Base-by-base conservation (phyloP, 1,284 basidiomycete species). In the Ceratobasidium sp. region DNA sequence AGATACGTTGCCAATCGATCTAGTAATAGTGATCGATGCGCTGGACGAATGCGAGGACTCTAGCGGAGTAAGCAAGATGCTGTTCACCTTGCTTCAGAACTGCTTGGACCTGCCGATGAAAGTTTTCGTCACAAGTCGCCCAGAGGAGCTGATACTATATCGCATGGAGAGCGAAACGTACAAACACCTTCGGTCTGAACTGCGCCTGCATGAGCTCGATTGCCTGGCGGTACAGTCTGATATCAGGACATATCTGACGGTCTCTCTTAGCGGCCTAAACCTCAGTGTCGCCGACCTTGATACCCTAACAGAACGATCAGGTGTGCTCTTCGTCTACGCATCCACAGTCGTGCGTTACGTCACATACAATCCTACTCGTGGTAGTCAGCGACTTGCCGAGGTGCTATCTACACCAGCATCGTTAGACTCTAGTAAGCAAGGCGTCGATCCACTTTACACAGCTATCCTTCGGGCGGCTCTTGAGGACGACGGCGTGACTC, bases 181-280 rank as follows among this genome's bases (percentile, higher is more conserved):
- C 54, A n/a, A 57, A 28, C 54, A 23, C 20, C 9, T 23, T 57
- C 15, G 54, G 54, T 57, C 54, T 23, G 54, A 23, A n/a, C 26
- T 57, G n/a, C 54, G 26, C 26, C 65, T 77, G n/a, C 75, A 77
- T 54, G 75, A 77, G 52, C 52, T 77, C 28, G 77, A 78, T 23
- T 20, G 38, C 13, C 75, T 69, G 40, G 62, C 75, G 9, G 77
- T 73, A n/a, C 44, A 48, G 33, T 33, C 33, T 33, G 33, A 33
- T 33, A 33, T 33, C 57, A 28, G 23, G 23, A 61, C 57, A 26
- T 61, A 61, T 20, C 23, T 61, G 28, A 13, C 15, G 17, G 50
- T 20, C n/a, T 6, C 6, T 1, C 50, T 52, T 17, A 6, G 6
- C 15, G 17, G 50, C 2, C 17, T 20, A 6, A n/a, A 52, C 2